Evolutionary conservation across 2,329 filamentous ascomycete genomes (phyloP).

Genomic region (Nannizzia gypsea): DNA sequence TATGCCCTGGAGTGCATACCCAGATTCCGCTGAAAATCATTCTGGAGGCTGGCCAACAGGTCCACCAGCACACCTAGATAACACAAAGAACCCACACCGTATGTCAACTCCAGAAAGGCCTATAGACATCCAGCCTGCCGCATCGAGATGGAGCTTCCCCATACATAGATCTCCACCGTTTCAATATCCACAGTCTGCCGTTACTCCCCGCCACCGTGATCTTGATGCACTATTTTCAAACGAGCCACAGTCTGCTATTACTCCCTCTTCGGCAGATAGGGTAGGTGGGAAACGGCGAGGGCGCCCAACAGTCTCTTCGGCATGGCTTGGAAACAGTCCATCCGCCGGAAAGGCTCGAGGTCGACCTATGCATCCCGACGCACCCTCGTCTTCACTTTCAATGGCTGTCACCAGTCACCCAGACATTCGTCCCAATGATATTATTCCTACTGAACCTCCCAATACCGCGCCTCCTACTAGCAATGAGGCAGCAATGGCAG

Average conservation of each 20-base stretch:
- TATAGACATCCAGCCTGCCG: constrained; percentile 3
- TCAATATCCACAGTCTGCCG: constrained; percentile 66
- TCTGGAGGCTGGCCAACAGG: constrained; percentile 26
- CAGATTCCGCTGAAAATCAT: constrained; percentile 35
- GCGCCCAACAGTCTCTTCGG: constrained; percentile 79
- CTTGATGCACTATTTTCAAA: constrained; percentile 25
- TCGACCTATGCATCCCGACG: constrained; percentile 47
- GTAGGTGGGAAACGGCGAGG: constrained; percentile 46
- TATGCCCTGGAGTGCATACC: constrained; percentile 42
- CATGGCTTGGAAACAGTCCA: constrained; percentile 58
- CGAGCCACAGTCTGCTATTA: constrained; percentile 61
- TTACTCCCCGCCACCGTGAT: constrained; percentile 46
- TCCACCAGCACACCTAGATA: constrained; percentile 12
- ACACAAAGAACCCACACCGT: constrained; percentile 18
- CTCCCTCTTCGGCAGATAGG: constrained; percentile 44
- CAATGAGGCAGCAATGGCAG: background rate
- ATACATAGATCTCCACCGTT: constrained; percentile 50
- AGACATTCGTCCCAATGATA: background rate
- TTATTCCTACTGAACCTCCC: background rate
- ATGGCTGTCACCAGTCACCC: background rate
- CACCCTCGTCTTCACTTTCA: background rate
- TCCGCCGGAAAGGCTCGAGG: constrained; percentile 62
- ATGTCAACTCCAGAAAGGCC: constrained; percentile 6
- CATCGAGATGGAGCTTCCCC: constrained; percentile 38
- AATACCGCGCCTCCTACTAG: background rate